Conservation (phyloP, 2,329 filamentous ascomycete species). For the Colletotrichum sp. region DNA sequence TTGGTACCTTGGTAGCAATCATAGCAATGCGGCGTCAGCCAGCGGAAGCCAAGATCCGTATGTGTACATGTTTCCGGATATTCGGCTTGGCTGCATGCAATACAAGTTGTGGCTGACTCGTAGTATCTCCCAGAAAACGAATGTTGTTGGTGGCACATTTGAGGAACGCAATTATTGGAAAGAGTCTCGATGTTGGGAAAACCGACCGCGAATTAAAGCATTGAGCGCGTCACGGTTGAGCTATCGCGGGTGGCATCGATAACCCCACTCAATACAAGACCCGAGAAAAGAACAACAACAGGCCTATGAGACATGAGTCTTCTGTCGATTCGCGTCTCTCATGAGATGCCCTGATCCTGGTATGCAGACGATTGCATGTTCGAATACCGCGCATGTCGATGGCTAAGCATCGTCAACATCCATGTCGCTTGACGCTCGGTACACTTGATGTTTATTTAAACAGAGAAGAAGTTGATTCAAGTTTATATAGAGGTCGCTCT, state of each 20-base stretch:
- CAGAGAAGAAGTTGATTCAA: neutral
- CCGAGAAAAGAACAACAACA: neutral
- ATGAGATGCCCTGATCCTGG: neutral
- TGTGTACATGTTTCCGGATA: neutral
- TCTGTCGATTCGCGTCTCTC: neutral
- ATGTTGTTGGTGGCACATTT: neutral
- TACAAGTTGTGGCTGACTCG: neutral
- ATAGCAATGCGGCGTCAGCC: neutral
- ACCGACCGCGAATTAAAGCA: neutral
- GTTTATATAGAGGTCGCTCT: neutral
- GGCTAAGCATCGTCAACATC: neutral
- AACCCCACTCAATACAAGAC: neutral
- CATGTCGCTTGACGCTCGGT: neutral
- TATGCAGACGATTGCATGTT: neutral
- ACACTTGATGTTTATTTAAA: neutral
- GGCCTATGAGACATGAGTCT: neutral
- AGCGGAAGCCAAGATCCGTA: neutral
- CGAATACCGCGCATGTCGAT: neutral
- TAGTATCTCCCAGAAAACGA: neutral
- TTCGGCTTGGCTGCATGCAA: neutral
- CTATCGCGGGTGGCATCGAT: neutral
- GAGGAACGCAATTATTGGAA: neutral
- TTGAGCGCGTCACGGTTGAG: neutral
- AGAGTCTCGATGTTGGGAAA: neutral
- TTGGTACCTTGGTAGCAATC: neutral